A percentile compares a stretch with the other conserved stretches of the same genome.
phyloP scores from a whole-genome alignment of 2,329 filamentous ascomycete genomes.

The Kalmusia sp. region DNA sequence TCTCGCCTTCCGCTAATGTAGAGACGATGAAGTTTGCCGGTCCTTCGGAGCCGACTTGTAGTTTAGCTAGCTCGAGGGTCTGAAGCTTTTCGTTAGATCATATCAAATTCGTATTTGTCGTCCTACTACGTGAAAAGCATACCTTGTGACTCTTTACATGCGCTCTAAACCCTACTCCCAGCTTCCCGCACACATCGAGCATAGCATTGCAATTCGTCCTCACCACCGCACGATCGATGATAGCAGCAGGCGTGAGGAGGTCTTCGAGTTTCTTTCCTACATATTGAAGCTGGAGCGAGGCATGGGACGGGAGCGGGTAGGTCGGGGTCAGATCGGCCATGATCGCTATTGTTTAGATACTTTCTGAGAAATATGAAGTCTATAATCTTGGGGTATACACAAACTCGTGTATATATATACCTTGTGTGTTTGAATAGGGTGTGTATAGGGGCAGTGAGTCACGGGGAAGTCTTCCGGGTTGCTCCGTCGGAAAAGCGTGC shows the following conservation, averaged over 20 bases:
- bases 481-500: neutral
- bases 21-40: conserved; percentile 72
- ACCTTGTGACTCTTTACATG: conserved; percentile 89
- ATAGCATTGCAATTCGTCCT: conserved; percentile 74
- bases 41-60: conserved; percentile 69
- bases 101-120: neutral
- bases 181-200: conserved; percentile 66
- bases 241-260: conserved; percentile 69
- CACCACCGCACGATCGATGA: conserved; percentile 73
- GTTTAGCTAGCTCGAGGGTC: conserved; percentile 70
- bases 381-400: no score
- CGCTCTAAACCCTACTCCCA: conserved; percentile 73
- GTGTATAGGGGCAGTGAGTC: neutral
- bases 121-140: conserved; percentile 9
- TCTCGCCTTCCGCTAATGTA: conserved; percentile 76
- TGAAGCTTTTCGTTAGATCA: no score
- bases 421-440: neutral
- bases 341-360: neutral
- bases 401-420: no score
- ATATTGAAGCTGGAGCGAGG: conserved; percentile 46
- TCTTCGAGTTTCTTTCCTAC: conserved; percentile 67
- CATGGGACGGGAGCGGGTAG: conserved; percentile 24
- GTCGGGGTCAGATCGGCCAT: conserved; percentile 11
- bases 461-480: neutral
- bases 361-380: neutral